Percentiles rank a stretch among this genome's conserved stretches.
Conservation (phyloP, 306 rosid genomes). For the Begonia masoniana region DNA sequence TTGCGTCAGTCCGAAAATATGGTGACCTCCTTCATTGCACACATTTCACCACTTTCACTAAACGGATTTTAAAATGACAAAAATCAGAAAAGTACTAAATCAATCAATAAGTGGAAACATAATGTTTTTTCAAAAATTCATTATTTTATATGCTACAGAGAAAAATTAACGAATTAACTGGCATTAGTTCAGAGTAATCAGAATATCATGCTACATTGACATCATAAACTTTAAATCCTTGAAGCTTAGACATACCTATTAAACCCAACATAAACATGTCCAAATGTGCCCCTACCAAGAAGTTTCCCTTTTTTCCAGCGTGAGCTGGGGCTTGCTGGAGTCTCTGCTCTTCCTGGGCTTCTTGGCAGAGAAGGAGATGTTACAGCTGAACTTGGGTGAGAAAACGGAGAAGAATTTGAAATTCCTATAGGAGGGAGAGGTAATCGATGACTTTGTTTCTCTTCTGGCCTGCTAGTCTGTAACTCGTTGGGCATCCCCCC, state of each 20-base stretch:
- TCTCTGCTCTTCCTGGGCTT: constrained; percentile 96
- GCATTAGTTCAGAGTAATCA: background rate
- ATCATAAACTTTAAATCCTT: too few species aligned
- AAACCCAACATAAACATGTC: constrained; percentile 94
- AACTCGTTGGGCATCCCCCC: constrained; percentile 56
- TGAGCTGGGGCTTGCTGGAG: constrained; percentile 71
- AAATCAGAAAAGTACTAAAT: constrained; percentile 9
- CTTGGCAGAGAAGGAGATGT: constrained; percentile 97
- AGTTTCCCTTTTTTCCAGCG: constrained; percentile 98
- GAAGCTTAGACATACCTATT: constrained; percentile 38
- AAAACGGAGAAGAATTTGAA: constrained; percentile 47
- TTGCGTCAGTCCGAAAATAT: constrained; percentile 94
- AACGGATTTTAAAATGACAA: constrained; percentile 12
- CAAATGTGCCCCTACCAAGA: constrained; percentile 93
- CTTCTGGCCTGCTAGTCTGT: constrained; percentile 68
- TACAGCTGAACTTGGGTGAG: constrained; percentile 91
- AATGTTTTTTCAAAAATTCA: background rate
- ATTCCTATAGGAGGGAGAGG: constrained; percentile 87
- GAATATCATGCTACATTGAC: constrained; percentile 2
- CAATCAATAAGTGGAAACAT: constrained; percentile 3
- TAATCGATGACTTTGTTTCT: constrained; percentile 87
- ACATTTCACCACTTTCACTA: constrained; percentile 96
- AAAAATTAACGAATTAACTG: background rate
- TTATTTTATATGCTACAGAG: too few species aligned
- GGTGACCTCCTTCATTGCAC: constrained; percentile 99